phyloP scores from a whole-genome alignment of 2,329 filamentous ascomycete genomes.

The Alternaria viburni region DNA sequence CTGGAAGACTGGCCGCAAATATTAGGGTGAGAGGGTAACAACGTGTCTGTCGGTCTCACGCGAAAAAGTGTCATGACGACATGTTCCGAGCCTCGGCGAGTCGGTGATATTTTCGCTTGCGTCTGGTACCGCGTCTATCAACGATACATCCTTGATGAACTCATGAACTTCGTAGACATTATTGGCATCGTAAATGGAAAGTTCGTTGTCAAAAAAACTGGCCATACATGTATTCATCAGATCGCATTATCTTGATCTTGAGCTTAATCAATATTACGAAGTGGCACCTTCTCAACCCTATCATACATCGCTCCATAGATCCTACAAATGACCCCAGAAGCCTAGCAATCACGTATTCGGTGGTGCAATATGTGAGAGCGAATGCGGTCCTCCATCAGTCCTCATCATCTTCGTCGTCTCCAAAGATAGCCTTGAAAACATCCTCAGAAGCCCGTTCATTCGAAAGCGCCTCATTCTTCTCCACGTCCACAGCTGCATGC shows the following conservation, averaged over 20 bases:
- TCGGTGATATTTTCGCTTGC: slow-evolving; percentile 2
- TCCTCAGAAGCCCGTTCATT: slow-evolving; percentile 76
- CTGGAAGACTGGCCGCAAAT: not conserved
- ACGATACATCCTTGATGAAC: not conserved
- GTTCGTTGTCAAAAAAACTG: not conserved
- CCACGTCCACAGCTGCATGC: slow-evolving; percentile 65
- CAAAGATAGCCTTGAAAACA: slow-evolving; percentile 92
- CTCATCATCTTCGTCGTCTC: slow-evolving; percentile 72
- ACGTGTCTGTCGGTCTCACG: not conserved
- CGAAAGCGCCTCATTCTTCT: slow-evolving; percentile 80
- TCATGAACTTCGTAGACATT: not conserved
- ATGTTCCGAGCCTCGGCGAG: slow-evolving; percentile 14
- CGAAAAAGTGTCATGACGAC: slow-evolving; percentile 14
- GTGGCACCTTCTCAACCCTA: not conserved
- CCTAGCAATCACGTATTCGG: not conserved
- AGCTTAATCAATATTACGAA: not conserved
- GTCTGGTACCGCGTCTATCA: not conserved
- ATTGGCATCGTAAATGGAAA: not conserved
- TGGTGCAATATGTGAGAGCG: too few species aligned
- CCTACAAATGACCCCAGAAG: not conserved
- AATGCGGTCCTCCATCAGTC: slow-evolving; percentile 7
- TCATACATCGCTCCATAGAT: not conserved
- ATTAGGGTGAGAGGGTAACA: not conserved
- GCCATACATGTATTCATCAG: not conserved
- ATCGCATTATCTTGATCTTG: not conserved